Base-by-base conservation (phyloP, 176 grass and related monocot species). In the Aegilops sharonensis region DNA sequence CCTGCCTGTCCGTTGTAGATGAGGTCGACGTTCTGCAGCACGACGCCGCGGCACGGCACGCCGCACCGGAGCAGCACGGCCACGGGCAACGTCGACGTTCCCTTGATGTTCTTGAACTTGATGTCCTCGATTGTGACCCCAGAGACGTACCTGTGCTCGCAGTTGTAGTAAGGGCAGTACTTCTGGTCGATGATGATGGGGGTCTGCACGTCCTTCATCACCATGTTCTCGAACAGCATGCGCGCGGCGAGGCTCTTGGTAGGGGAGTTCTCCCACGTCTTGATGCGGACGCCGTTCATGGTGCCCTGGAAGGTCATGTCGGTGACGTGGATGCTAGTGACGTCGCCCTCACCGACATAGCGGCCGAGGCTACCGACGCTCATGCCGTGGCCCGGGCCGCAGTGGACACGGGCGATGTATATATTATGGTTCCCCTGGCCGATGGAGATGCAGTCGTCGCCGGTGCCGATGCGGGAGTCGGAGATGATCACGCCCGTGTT, bases 401-500 rank as follows among this genome's bases (percentile, higher is more conserved):
- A 59, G 20, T 59, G 56, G 18, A 59, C 56, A 20, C 56, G 56
- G 18, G 56, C 56, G 20, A 59, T 21, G 56, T 59, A 7, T 20
- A 59, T 21, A 20, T 59, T 21, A 2, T 21, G 56, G 56, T 59
- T 59, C 18, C 56, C 56, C 56, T 59, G 56, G 18, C 56, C 56
- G 56, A 59, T 59, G 56, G 56, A 59, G 56, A 59, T 59, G 20
- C 56, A 59, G 56, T 59, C 56, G 56, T 59, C 56, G 20, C 56
- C 56, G 7, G 56, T 59, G 56, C 56, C 56, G 56, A 59, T 59
- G 20, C 20, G 56, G 56, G 6, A 45, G 65, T 86, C 76, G 13
- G 25, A 21, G 85, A 95, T 93, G 3, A 11, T 18, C 39, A 95
- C 87, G 0, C 81, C 67, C 1, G 52, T 31, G 89, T 78, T 90